Conservation (phyloP, 2,329 filamentous ascomycete species). For the Hypoxylon sp. region DNA sequence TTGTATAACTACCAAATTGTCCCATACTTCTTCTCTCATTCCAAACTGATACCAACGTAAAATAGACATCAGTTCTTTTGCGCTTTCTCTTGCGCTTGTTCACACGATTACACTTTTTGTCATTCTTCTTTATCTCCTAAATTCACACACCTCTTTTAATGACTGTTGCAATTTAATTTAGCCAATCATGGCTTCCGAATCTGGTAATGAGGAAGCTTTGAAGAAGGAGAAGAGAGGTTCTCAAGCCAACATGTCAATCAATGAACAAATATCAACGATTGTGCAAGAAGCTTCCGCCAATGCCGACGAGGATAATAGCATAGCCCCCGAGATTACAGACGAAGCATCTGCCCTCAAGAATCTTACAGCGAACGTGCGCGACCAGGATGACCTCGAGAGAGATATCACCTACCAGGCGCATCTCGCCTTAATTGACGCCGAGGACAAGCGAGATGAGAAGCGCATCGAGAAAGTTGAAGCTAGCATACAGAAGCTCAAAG, state of each 20-base stretch:
- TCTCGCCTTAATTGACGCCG: conserved; percentile 71
- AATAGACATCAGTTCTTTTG: not conserved
- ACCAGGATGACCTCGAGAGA: conserved; percentile 91
- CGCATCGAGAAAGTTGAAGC: conserved; percentile 72
- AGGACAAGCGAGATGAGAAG: conserved; percentile 74
- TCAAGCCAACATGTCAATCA: conserved; percentile 14
- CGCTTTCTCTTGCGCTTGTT: not conserved
- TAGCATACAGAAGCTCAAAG: conserved; percentile 72
- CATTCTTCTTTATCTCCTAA: conserved; percentile 3
- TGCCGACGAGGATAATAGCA: conserved; percentile 22
- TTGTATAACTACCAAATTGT: not conserved
- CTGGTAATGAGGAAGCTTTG: conserved; percentile 20
- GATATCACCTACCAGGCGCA: conserved; percentile 81
- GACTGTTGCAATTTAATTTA: not conserved
- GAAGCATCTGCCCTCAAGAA: conserved; percentile 74
- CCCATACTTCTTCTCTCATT: not conserved
- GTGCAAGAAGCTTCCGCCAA: conserved; percentile 25
- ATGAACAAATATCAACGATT: conserved; percentile 24
- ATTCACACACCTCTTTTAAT: conserved; percentile 6
- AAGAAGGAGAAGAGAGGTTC: not conserved
- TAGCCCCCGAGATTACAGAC: conserved; percentile 56
- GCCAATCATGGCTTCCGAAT: conserved; percentile 33
- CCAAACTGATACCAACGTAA: conserved; percentile 4
- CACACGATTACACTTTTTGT: not conserved
- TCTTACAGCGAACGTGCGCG: conserved; percentile 78